Evolutionary conservation across 805 yeast genomes (phyloP).

Genomic region (Saccharomycopsis sp.): DNA sequence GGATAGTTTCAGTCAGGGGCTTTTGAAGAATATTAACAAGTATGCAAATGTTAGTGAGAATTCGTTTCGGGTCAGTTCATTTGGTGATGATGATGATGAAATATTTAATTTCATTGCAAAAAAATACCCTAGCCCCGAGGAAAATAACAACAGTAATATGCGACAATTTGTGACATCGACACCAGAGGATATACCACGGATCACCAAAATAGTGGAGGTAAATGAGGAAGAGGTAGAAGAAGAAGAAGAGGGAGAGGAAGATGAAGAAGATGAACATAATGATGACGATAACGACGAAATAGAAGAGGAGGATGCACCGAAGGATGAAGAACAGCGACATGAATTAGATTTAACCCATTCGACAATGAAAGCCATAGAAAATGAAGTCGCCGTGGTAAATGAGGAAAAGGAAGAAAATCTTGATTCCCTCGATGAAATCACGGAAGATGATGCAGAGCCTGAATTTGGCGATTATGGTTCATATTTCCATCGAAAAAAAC

Average conservation of each 20-base stretch:
- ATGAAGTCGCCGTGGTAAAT: no score
- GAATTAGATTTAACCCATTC: no score
- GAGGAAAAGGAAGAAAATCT: no score
- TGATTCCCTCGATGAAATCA: background rate
- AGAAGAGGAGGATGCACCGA: background rate
- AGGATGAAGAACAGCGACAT: background rate
- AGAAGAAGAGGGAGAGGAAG: no score
- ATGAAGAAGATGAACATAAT: no score
- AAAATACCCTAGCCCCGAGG: slow-evolving; percentile 6
- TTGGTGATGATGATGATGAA: slow-evolving; percentile 17
- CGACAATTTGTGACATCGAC: no score
- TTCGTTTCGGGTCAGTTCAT: slow-evolving; percentile 15
- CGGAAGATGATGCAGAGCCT: slow-evolving; percentile 20
- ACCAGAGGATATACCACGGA: no score
- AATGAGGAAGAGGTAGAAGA: slow-evolving; percentile 2
- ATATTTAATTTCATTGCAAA: slow-evolving; percentile 7
- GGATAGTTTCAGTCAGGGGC: background rate
- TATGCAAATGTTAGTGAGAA: slow-evolving; percentile 6
- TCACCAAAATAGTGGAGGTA: no score
- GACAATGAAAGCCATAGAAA: no score
- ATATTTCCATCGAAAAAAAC: slow-evolving; percentile 54
- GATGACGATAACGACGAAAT: no score
- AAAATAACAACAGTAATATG: background rate
- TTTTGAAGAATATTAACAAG: background rate
- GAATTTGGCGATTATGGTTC: slow-evolving; percentile 61